Conservation (phyloP, 23 red algal species). For the Pyropia yezoensis region DNA sequence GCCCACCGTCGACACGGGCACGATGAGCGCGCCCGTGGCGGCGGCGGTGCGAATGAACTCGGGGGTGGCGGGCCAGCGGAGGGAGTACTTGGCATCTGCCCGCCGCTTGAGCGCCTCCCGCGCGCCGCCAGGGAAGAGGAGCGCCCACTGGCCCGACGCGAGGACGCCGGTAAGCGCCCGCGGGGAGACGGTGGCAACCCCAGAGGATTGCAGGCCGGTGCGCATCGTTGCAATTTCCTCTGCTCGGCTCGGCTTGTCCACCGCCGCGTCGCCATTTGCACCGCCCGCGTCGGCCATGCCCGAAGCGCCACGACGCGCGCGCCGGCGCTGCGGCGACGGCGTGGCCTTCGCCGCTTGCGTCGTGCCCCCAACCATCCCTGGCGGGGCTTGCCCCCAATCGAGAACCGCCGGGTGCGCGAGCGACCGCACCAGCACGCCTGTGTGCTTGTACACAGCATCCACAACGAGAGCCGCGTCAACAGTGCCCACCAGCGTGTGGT, state of each 20-base stretch:
- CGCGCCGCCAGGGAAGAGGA: conserved; percentile 94
- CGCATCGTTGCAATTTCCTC: neutral
- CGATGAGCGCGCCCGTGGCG: conserved; percentile 53
- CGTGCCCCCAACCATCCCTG: too few relatives aligned
- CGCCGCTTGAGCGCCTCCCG: conserved; percentile 65
- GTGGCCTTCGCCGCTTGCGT: too few relatives aligned
- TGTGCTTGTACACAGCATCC: conserved; percentile 27
- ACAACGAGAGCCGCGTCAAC: conserved; percentile 51
- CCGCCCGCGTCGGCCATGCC: neutral
- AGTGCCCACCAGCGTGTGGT: conserved; percentile 84
- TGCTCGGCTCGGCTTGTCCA: neutral
- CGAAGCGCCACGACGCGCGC: neutral
- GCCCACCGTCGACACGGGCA: conserved; percentile 70
- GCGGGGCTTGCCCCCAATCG: too few relatives aligned
- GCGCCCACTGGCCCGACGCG: conserved; percentile 23
- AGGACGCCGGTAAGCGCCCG: conserved; percentile 42
- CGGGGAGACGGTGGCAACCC: conserved; percentile 38
- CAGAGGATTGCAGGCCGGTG: conserved; percentile 33
- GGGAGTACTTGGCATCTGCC: conserved; percentile 30
- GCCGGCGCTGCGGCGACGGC: too few relatives aligned
- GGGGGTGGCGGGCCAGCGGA: conserved; percentile 59
- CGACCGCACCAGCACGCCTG: conserved; percentile 36
- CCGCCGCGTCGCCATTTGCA: neutral
- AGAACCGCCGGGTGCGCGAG: conserved; percentile 78
- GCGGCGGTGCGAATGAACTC: conserved; percentile 83